A percentile compares a stretch with the other conserved stretches of the same genome.
Conservation (phyloP, 2,329 filamentous ascomycete species). For the Scytalidium lignicola region DNA sequence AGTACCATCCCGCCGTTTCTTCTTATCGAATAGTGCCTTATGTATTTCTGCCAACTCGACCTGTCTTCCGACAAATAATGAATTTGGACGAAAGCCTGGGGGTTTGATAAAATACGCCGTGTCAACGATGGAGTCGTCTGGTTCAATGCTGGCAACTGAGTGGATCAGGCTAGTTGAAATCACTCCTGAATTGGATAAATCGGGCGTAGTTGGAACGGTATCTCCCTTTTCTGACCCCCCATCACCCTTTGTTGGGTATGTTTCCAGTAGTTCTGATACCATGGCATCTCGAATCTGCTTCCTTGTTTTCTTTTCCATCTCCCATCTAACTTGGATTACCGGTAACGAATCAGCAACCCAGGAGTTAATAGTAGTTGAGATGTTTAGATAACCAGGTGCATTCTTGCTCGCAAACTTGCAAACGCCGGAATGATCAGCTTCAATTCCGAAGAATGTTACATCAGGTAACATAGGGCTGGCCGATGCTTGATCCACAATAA, state of each 20-base stretch:
- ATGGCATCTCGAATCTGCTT: constrained; percentile 16
- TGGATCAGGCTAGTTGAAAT: constrained; percentile 20
- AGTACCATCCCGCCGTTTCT: constrained; percentile 50
- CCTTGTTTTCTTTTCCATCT: constrained; percentile 19
- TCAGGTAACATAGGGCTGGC: constrained; percentile 65
- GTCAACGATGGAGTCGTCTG: constrained; percentile 10
- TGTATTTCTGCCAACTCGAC: constrained; percentile 55
- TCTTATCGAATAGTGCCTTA: constrained; percentile 51
- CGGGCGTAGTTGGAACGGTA: constrained; percentile 16
- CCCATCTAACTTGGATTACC: constrained; percentile 18
- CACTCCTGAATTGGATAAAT: constrained; percentile 20
- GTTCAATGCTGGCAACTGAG: constrained; percentile 5
- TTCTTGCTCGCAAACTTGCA: constrained; percentile 63
- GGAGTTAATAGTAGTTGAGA: constrained; percentile 24
- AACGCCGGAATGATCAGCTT: constrained; percentile 66
- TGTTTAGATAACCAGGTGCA: constrained; percentile 53
- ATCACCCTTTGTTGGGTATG: constrained; percentile 1
- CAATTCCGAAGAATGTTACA: constrained; percentile 69
- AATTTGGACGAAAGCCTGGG: constrained; percentile 56
- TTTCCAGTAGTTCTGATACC: constrained; percentile 20
- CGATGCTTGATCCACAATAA: constrained; percentile 66
- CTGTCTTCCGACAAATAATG: constrained; percentile 56
- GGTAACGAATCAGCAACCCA: constrained; percentile 21
- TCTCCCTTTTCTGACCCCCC: background rate
- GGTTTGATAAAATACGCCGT: constrained; percentile 39